Evolutionary conservation across 1,284 basidiomycete species (phyloP).

Genomic region (Melampsora larici-populina): DNA sequence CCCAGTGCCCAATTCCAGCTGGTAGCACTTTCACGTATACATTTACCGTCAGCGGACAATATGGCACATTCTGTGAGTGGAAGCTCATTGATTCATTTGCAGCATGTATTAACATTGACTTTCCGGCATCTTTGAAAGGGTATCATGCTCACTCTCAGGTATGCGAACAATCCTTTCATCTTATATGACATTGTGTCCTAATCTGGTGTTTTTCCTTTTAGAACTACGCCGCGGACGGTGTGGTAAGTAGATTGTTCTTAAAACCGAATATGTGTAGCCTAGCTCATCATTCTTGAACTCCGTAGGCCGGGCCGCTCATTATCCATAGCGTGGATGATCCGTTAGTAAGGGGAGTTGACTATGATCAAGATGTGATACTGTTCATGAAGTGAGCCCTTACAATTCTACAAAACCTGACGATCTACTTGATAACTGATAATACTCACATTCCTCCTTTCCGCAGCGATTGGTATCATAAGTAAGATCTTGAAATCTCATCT

Average conservation of each 20-base stretch:
- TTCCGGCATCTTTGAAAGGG: background rate
- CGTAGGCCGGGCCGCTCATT: constrained; percentile 45
- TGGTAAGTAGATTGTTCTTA: constrained; percentile 46
- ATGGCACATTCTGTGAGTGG: constrained; percentile 56
- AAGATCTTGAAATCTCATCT: constrained; percentile 14
- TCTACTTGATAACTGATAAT: background rate
- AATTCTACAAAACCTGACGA: background rate
- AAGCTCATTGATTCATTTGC: background rate
- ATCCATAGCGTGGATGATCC: constrained; percentile 51
- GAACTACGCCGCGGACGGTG: background rate
- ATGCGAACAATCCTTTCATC: background rate
- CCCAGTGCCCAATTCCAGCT: constrained; percentile 60
- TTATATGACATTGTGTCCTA: background rate
- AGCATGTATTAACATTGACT: background rate
- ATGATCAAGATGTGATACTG: constrained; percentile 51
- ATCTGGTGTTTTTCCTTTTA: background rate
- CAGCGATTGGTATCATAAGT: constrained; percentile 57
- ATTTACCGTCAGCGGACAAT: constrained; percentile 54
- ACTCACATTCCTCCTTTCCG: background rate
- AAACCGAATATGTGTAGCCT: no score
- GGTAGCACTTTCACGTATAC: constrained; percentile 60
- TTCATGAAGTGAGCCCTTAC: constrained; percentile 51
- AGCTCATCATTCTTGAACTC: no score
- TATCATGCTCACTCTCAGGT: background rate
- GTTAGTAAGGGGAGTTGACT: constrained; percentile 49